These are phyloP conservation scores for Tylopilus balloui DNA, from an alignment of 768 basidiomycete species.

Conservation along the genomic window DNA sequence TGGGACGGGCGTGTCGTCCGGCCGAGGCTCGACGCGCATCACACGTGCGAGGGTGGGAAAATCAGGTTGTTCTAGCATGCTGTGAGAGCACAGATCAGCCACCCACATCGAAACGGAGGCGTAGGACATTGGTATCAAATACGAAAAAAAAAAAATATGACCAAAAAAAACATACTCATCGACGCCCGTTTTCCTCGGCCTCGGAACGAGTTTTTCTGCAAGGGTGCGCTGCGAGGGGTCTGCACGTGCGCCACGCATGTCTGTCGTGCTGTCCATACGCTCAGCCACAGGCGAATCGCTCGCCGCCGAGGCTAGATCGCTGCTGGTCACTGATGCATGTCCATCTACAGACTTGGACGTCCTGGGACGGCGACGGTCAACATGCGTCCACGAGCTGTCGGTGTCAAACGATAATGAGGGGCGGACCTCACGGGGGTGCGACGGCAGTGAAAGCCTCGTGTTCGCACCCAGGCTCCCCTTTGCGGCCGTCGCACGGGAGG, in stretches of 20 bases:
- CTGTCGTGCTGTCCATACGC: conserved; percentile 29
- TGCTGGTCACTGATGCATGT: conserved; percentile 32
- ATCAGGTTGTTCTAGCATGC: conserved; percentile 62
- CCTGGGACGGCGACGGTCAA: conserved; percentile 41
- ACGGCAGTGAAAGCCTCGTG: conserved; percentile 4
- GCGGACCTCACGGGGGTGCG: conserved; percentile 14
- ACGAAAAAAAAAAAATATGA: neutral
- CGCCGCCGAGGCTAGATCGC: conserved; percentile 52
- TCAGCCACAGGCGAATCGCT: conserved; percentile 37
- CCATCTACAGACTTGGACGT: conserved; percentile 8
- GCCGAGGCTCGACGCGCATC: conserved; percentile 57
- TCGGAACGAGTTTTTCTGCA: conserved; percentile 62
- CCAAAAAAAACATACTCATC: conserved; percentile 55
- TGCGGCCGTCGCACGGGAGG: neutral
- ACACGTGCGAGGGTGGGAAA: conserved; percentile 55
- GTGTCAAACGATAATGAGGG: conserved; percentile 36
- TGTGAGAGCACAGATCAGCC: conserved; percentile 25
- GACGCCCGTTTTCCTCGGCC: conserved; percentile 58
- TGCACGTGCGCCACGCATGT: conserved; percentile 28
- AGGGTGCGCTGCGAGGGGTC: conserved; percentile 40
- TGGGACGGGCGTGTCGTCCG: conserved; percentile 54
- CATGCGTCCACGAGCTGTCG: conserved; percentile 69
- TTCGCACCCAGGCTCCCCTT: neutral
- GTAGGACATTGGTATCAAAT: neutral
- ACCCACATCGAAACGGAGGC: neutral